Conservation (phyloP, 78 protist species). For the Tieghemostelium lacteum region DNA sequence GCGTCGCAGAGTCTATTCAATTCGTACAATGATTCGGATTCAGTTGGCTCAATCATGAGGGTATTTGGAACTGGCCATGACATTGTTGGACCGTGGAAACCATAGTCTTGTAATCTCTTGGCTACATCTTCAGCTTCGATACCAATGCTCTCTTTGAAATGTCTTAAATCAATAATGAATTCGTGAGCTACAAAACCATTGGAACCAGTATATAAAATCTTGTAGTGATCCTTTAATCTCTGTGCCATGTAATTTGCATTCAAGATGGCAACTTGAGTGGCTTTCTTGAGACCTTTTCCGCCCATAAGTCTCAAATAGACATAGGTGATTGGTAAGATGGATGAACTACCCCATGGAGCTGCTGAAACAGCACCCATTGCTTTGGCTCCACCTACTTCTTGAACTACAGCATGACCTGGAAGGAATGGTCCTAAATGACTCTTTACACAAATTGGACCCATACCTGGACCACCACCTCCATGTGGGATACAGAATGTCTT, state of each 20-base stretch:
- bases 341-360: conserved; percentile 93
- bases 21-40: conserved; percentile 93
- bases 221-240: conserved; percentile 90
- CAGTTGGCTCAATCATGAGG: conserved; percentile 99
- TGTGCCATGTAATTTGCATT: conserved; percentile 98
- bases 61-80: conserved; percentile 97
- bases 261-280: conserved; percentile 95
- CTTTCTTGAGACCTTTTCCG: conserved; percentile 83
- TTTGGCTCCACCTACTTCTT: conserved; percentile 69
- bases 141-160: conserved; percentile 88
- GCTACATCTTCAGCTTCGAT: conserved; percentile 96
- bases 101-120: conserved; percentile 97
- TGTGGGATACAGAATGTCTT: conserved; percentile 99
- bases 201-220: conserved; percentile 87
- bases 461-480: conserved; percentile 99
- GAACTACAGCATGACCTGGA: conserved; percentile 81
- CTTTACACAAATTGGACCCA: conserved; percentile 98
- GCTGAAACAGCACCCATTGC: conserved; percentile 92
- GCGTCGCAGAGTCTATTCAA: conserved; percentile 97
- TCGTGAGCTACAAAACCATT: conserved; percentile 93
- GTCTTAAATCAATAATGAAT: conserved; percentile 96
- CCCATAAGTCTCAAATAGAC: conserved; percentile 96
- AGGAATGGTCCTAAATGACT: conserved; percentile 92
- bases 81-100: conserved; percentile 94
- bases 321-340: conserved; percentile 96